Conservation (phyloP, 495 filamentous ascomycete species). For the Penicillium riverlandense region DNA sequence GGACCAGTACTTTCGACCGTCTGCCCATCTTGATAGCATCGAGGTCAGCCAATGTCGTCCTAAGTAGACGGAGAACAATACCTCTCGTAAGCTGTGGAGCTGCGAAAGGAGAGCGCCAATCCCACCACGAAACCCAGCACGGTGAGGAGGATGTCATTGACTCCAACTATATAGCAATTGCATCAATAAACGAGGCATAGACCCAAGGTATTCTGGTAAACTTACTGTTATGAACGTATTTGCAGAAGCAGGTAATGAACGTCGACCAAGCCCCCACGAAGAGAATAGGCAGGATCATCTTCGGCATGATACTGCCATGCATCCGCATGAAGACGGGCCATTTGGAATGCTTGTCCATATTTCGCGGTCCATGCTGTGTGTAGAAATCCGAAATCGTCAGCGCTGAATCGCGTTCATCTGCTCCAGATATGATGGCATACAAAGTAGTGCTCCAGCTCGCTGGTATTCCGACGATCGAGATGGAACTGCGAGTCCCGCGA, state of each 20-base stretch:
- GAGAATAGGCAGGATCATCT: constrained; percentile 68
- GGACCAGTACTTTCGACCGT: constrained; percentile 73
- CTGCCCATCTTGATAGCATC: constrained; percentile 41
- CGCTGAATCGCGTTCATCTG: not conserved
- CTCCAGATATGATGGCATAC: constrained; percentile 18
- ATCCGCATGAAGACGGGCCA: constrained; percentile 73
- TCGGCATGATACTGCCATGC: constrained; percentile 73
- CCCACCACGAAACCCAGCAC: constrained; percentile 87
- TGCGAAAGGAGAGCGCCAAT: constrained; percentile 75
- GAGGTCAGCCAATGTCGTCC: not conserved
- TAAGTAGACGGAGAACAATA: constrained; percentile 10
- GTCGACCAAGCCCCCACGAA: constrained; percentile 65
- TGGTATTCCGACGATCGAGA: constrained; percentile 15
- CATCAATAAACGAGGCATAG: not conserved
- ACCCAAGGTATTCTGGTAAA: constrained; percentile 1
- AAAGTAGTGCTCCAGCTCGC: constrained; percentile 39
- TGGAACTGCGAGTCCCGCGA: constrained; percentile 33
- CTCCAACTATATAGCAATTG: constrained; percentile 29
- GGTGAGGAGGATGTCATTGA: constrained; percentile 67
- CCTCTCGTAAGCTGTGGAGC: constrained; percentile 79
- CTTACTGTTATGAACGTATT: constrained; percentile 44
- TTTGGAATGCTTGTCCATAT: constrained; percentile 72
- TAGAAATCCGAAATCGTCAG: not conserved
- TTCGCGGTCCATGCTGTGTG: constrained; percentile 48
- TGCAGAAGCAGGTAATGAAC: constrained; percentile 55